Evolutionary conservation across 805 yeast genomes (phyloP).

Genomic region (Metschnikowia proteae): DNA sequence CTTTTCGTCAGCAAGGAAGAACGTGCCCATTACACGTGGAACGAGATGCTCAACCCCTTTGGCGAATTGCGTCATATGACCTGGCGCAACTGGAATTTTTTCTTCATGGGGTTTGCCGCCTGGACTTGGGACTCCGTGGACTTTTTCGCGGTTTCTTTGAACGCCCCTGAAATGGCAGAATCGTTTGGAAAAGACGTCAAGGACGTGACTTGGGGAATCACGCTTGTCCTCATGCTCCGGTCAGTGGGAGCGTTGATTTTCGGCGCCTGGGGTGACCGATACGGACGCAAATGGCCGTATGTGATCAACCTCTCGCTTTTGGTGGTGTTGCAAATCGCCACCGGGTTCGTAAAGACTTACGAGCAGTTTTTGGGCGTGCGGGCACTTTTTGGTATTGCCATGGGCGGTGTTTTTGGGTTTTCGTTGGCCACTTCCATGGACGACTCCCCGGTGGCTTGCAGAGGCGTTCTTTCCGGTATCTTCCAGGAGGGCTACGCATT

Average conservation of each 20-base stretch:
- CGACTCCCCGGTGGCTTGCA: conserved; percentile 54
- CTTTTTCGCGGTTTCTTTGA: conserved; percentile 55
- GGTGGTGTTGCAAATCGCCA: conserved; percentile 55
- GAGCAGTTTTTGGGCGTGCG: conserved; percentile 58
- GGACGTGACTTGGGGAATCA: conserved; percentile 66
- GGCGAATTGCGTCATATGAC: conserved; percentile 14
- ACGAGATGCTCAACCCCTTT: conserved; percentile 56
- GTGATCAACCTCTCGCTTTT: conserved; percentile 44
- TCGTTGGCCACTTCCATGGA: conserved; percentile 65
- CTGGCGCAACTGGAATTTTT: conserved; percentile 48
- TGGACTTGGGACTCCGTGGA: conserved; percentile 71
- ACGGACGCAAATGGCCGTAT: conserved; percentile 61
- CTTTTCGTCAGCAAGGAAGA: conserved; percentile 46
- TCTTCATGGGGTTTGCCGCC: conserved; percentile 48
- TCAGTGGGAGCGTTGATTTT: conserved; percentile 63
- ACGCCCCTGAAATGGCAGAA: conserved; percentile 45
- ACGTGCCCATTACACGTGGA: conserved; percentile 30
- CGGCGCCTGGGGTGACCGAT: conserved; percentile 56
- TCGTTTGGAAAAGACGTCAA: conserved; percentile 44
- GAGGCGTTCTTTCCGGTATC: conserved; percentile 61
- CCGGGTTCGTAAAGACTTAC: conserved; percentile 57
- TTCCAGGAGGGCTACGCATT: conserved; percentile 80
- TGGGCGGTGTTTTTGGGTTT: conserved; percentile 71
- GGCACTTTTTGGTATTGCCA: conserved; percentile 60
- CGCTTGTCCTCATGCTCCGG: conserved; percentile 64